These are phyloP conservation scores for Pistacia atlantica DNA, from an alignment of 345 rosid species.

Conservation along the genomic window DNA sequence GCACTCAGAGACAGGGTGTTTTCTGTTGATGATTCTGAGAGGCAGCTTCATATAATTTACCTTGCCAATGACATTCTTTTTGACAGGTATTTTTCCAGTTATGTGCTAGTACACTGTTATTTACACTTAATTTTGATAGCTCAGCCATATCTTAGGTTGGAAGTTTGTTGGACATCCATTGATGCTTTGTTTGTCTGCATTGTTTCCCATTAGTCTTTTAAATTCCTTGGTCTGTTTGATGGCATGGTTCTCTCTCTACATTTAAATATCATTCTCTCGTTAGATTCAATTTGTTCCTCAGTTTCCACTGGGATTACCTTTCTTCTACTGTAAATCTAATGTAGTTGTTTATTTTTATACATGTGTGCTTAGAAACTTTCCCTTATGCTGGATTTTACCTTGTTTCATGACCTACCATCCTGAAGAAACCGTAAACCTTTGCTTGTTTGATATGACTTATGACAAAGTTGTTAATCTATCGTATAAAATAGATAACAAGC, in stretches of 20 bases:
- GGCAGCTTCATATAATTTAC: slow-evolving; percentile 91
- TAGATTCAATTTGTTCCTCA: slow-evolving; percentile 4
- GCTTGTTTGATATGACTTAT: background rate
- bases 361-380: background rate
- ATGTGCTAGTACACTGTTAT: slow-evolving; percentile 3
- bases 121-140: background rate
- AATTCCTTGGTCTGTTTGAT: background rate
- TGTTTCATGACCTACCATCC: too few species aligned
- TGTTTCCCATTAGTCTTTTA: background rate
- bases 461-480: too few species aligned
- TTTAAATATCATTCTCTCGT: background rate
- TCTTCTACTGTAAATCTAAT: too few species aligned
- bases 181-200: background rate
- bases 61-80: slow-evolving; percentile 97
- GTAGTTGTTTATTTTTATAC: too few species aligned
- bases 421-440: background rate
- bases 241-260: background rate
- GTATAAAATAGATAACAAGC: too few species aligned
- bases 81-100: slow-evolving; percentile 62
- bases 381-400: background rate
- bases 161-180: background rate
- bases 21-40: slow-evolving; percentile 84
- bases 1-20: slow-evolving; percentile 85
- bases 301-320: too few species aligned
- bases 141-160: background rate